These are phyloP conservation scores for Psidium friedrichsthalianum DNA, from an alignment of 345 rosid genomes.

Conservation along the genomic window DNA sequence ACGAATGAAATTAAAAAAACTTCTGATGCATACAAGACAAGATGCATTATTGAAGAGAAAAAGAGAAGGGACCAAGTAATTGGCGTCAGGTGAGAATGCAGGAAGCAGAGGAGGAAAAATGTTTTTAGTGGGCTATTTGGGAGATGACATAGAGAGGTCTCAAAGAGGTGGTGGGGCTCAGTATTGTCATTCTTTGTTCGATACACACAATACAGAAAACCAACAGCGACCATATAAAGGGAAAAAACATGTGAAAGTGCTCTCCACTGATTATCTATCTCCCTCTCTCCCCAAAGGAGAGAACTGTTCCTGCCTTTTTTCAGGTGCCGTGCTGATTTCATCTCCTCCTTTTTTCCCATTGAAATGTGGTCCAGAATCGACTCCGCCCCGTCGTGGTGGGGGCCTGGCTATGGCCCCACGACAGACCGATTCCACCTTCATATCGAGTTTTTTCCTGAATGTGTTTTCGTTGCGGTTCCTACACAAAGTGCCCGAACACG, in stretches of 20 bases:
- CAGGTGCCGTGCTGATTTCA: neutral
- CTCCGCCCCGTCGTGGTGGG: neutral
- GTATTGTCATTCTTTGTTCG: neutral
- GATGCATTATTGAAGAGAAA: neutral
- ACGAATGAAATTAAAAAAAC: neutral
- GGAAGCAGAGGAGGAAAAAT: neutral
- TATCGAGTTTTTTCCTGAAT: neutral
- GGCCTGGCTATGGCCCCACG: neutral
- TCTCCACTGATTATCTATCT: neutral
- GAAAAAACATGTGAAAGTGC: neutral
- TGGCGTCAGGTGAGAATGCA: neutral
- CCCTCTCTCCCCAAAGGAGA: neutral
- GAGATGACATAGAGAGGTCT: neutral
- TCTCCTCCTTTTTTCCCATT: neutral
- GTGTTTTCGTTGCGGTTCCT: neutral
- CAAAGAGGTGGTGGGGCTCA: neutral
- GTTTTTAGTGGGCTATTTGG: neutral
- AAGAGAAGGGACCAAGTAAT: neutral
- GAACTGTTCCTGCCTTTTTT: neutral
- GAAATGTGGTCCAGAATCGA: neutral
- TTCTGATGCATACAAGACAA: neutral
- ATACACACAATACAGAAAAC: neutral
- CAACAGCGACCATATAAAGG: neutral
- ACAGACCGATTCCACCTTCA: neutral
- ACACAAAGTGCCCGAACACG: neutral